A percentile compares a stretch with the other conserved stretches of the same genome.
Evolutionary conservation across 202 grass and related monocot species (phyloP).

Genomic region (Saccharum hybrid): DNA sequence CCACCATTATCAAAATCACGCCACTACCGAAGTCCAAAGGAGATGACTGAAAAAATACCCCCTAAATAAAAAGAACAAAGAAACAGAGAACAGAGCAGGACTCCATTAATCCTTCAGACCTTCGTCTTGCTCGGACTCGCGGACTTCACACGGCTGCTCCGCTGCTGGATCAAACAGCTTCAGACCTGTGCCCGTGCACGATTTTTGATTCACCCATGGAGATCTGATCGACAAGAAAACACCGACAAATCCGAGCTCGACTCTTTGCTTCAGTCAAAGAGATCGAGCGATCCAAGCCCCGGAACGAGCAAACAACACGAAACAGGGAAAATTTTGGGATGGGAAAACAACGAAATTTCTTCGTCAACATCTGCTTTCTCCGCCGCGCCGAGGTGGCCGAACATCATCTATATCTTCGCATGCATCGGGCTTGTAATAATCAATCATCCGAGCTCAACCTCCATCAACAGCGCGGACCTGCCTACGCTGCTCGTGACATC

Average conservation of each 20-base stretch:
- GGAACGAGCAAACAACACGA: not conserved
- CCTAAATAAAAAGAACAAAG: too few species aligned
- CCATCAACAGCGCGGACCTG: constrained; percentile 10
- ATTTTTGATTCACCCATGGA: not conserved
- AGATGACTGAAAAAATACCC: not conserved
- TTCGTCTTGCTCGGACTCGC: constrained; percentile 42
- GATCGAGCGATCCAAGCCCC: constrained; percentile 1
- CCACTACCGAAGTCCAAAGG: not conserved
- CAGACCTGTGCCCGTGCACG: constrained; percentile 16
- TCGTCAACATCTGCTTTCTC: constrained; percentile 8
- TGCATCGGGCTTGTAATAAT: not conserved
- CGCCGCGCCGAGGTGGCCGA: constrained; percentile 7
- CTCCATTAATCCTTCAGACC: constrained; percentile 2
- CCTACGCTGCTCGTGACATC: constrained; percentile 41
- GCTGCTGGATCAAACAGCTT: constrained; percentile 17
- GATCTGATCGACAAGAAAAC: not conserved
- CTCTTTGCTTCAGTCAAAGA: not conserved
- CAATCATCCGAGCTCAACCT: not conserved
- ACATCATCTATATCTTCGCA: not conserved
- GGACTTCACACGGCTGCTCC: not conserved
- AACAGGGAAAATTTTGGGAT: not conserved
- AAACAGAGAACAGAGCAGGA: not conserved
- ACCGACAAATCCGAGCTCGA: constrained; percentile 31
- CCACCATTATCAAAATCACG: too few species aligned
- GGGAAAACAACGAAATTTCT: not conserved